Conservation (phyloP, 2,329 filamentous ascomycete species). For the Chaetoscypha palmicola region DNA sequence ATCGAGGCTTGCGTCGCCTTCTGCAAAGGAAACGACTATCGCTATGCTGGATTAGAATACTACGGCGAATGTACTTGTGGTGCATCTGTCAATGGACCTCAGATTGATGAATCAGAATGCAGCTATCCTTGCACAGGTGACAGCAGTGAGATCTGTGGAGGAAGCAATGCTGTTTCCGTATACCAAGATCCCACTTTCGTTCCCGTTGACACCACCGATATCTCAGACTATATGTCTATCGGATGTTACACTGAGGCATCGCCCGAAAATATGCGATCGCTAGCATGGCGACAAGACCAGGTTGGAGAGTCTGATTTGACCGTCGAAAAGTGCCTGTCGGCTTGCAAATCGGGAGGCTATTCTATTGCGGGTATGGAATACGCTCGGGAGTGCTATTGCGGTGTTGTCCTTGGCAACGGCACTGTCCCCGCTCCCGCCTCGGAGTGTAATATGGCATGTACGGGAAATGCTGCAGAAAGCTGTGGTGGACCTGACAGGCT, state of each 20-base stretch:
- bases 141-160: constrained; percentile 23
- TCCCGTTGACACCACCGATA: constrained; percentile 22
- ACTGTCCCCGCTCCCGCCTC: constrained; percentile 18
- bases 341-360: constrained; percentile 33
- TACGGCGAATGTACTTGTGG: constrained; percentile 30
- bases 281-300: constrained; percentile 30
- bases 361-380: constrained; percentile 35
- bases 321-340: constrained; percentile 31
- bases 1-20: constrained; percentile 32
- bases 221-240: constrained; percentile 27
- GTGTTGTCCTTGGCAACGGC: constrained; percentile 30
- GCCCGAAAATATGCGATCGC: constrained; percentile 20
- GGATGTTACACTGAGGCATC: constrained; percentile 38
- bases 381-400: constrained; percentile 37
- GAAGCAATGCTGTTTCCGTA: constrained; percentile 24
- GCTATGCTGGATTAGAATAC: constrained; percentile 32
- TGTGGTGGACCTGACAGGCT: constrained; percentile 33
- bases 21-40: constrained; percentile 33
- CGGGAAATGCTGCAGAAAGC: constrained; percentile 29
- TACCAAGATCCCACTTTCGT: constrained; percentile 33
- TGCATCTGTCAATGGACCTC: constrained; percentile 29
- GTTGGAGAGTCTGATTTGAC: constrained; percentile 30
- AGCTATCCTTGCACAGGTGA: constrained; percentile 24
- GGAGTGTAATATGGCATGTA: constrained; percentile 31
- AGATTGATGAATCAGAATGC: constrained; percentile 23